These are phyloP conservation scores for Colletotrichum incanum DNA, from an alignment of 2,329 filamentous ascomycete species.

Conservation along the genomic window DNA sequence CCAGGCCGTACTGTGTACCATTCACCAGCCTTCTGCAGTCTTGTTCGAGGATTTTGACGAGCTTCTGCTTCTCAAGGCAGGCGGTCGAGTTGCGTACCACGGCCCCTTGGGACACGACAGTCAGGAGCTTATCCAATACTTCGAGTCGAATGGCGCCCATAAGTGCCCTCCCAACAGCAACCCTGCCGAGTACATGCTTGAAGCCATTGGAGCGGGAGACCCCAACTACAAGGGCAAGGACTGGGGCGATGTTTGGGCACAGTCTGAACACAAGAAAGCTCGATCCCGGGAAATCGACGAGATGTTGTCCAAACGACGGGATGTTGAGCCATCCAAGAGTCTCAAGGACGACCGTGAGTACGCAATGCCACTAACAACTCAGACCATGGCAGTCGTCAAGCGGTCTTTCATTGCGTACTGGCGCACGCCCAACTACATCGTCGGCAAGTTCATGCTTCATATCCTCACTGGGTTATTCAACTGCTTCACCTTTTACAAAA, in stretches of 20 bases:
- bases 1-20: slow-evolving; percentile 73
- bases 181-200: slow-evolving; percentile 70
- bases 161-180: slow-evolving; percentile 66
- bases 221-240: slow-evolving; percentile 73
- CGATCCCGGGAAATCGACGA: slow-evolving; percentile 67
- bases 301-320: slow-evolving; percentile 63
- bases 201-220: slow-evolving; percentile 74
- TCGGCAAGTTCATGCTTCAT: slow-evolving; percentile 75
- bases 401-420: slow-evolving; percentile 76
- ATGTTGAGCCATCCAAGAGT: slow-evolving; percentile 54
- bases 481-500: slow-evolving; percentile 78
- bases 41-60: slow-evolving; percentile 72
- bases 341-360: slow-evolving; percentile 72
- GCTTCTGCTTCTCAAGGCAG: slow-evolving; percentile 67
- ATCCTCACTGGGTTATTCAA: slow-evolving; percentile 78
- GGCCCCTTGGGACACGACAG: slow-evolving; percentile 68
- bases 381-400: slow-evolving; percentile 68
- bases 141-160: slow-evolving; percentile 63
- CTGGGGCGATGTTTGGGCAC: slow-evolving; percentile 74
- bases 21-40: slow-evolving; percentile 71
- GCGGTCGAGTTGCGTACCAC: slow-evolving; percentile 69
- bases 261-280: slow-evolving; percentile 64
- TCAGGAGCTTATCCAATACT: slow-evolving; percentile 65
- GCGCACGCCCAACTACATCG: slow-evolving; percentile 75
- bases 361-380: slow-evolving; percentile 71